phyloP scores from a whole-genome alignment of 2,329 filamentous ascomycete species.

The Huntiella abstrusa region DNA sequence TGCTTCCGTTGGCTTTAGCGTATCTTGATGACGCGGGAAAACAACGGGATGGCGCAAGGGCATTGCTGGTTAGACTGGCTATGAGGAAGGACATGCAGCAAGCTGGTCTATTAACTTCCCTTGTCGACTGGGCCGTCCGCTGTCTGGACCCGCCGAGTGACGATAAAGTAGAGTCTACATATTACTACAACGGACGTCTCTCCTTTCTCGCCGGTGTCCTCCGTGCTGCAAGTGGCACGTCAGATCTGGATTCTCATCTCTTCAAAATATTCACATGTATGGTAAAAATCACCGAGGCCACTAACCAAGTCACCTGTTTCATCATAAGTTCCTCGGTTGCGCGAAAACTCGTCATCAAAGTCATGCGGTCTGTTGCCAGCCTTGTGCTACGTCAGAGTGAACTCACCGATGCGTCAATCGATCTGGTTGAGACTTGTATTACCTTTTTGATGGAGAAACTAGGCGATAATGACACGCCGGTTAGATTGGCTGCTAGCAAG shows the following conservation, averaged over 20 bases:
- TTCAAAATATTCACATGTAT: slow-evolving; percentile 45
- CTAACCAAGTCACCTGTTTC: slow-evolving; percentile 27
- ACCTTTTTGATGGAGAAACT: slow-evolving; percentile 62
- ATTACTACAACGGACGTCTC: slow-evolving; percentile 60
- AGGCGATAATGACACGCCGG: slow-evolving; percentile 76
- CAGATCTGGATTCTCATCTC: slow-evolving; percentile 52
- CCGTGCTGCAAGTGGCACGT: slow-evolving; percentile 48
- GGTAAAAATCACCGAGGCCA: slow-evolving; percentile 35
- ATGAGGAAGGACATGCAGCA: slow-evolving; percentile 76
- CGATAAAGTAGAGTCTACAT: slow-evolving; percentile 32
- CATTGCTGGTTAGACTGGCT: slow-evolving; percentile 62
- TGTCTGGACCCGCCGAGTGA: slow-evolving; percentile 31
- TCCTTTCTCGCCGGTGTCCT: slow-evolving; percentile 63
- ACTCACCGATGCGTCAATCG: slow-evolving; percentile 24
- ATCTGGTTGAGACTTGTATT: slow-evolving; percentile 61
- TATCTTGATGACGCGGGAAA: slow-evolving; percentile 64
- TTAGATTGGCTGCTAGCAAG: slow-evolving; percentile 81
- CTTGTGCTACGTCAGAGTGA: slow-evolving; percentile 38
- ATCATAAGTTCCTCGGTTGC: slow-evolving; percentile 59
- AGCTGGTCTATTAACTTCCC: slow-evolving; percentile 45
- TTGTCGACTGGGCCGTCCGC: slow-evolving; percentile 53
- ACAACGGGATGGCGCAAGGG: slow-evolving; percentile 73
- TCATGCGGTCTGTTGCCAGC: slow-evolving; percentile 55
- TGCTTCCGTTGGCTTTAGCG: slow-evolving; percentile 51
- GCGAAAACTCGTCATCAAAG: slow-evolving; percentile 68